Evolutionary conservation across 176 grass and related monocot species (phyloP).

Genomic region (Calamus simplicifolius): DNA sequence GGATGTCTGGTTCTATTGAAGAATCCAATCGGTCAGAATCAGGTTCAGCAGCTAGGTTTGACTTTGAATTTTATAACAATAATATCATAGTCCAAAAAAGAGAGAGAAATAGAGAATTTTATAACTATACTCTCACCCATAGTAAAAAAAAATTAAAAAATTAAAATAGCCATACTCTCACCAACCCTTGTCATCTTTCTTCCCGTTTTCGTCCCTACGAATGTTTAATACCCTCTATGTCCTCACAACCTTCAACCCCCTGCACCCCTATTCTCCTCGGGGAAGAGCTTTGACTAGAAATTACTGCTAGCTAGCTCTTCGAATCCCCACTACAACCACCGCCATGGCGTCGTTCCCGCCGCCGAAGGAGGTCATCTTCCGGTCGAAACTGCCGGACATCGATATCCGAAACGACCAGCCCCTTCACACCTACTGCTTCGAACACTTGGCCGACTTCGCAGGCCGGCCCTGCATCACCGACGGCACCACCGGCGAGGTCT

Average conservation of each 20-base stretch:
- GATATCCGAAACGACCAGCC: conserved; percentile 7
- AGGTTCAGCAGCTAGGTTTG: no score
- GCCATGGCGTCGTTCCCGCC: not conserved
- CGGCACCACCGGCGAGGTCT: conserved; percentile 2
- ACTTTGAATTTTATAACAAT: no score
- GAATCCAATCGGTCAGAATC: no score
- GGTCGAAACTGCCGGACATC: conserved; percentile 20
- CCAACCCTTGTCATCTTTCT: not conserved
- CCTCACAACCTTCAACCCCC: not conserved
- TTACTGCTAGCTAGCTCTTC: no score
- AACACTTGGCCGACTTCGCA: conserved; percentile 1
- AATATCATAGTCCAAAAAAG: no score
- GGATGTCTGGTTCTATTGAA: no score
- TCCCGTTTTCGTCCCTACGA: not conserved
- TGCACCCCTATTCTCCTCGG: conserved; percentile 9
- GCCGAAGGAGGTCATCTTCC: conserved; percentile 7
- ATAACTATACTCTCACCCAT: not conserved
- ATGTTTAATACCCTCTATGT: not conserved
- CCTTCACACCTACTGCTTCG: conserved; percentile 16
- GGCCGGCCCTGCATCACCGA: conserved; percentile 11
- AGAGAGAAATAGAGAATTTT: no score
- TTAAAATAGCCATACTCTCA: not conserved
- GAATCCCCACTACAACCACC: not conserved
- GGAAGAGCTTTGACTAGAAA: conserved; percentile 12
- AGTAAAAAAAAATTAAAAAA: no score